Evolutionary conservation across 148 eudicot genomes (phyloP), one percentile per base, ranked within the genome.

Genomic region (Diospyros kaki): DNA sequence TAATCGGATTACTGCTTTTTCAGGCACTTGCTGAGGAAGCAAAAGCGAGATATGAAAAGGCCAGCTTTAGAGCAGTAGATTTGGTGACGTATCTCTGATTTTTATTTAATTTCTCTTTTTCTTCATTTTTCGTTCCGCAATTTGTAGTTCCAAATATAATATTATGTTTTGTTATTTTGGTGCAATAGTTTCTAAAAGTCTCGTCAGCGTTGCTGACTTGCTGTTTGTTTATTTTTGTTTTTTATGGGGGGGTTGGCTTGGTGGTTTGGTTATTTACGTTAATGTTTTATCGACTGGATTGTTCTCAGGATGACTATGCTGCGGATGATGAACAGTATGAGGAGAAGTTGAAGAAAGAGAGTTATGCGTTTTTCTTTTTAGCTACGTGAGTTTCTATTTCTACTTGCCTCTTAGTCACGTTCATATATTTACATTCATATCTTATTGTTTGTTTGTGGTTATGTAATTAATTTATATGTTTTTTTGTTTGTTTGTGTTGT

Each of bases 321-420:
- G 90, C 84, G n/a, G 97, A 89, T 59, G 98, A 91, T 79, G 98
- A 94, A 12, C 87, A 91, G 53, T 94, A 94, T 67, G 93, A 91
- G 82, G 82, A 82, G 50, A 94, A 88, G 73, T 56, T 94, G 72
- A 94, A 88, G 86, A 94, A 91, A 73, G 98, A 94, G 77, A 74
- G 72, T 58, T 48, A 89, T 43, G 94, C 91, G 15, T 83, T 94
- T 72, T 94, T 91, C 88, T 89, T 94, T 67, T 74, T 93, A 59
- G 98, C 98, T 28, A 94, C 98, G 98, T 94, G 80, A 79, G 94
- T 77, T 70, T 65, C 48, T 40, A 8, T 48, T 18, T 6, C 9
- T 53, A 61, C 10, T 41, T 9, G 7, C 38, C 51, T 0, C 2
- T 48, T 28, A 28, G 3, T 50, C 11, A 12, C 52, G 39, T 75